Evolutionary conservation across 345 rosid species (phyloP).

Genomic region (Camelina neglecta): DNA sequence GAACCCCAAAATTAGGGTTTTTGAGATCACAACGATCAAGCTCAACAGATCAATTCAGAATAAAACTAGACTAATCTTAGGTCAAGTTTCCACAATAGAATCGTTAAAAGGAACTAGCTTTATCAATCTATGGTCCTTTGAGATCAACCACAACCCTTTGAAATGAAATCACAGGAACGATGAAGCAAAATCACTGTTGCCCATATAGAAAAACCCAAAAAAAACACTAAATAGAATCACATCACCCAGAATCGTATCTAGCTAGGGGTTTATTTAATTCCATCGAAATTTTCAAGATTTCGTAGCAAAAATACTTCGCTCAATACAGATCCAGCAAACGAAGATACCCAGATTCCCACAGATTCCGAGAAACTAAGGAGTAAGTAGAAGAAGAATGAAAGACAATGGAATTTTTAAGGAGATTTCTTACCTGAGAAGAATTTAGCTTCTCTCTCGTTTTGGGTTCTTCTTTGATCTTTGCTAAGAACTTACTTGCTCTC

Average conservation of each 20-base stretch:
- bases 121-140: background rate
- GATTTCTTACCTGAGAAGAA: conserved; percentile 15
- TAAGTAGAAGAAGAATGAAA: background rate
- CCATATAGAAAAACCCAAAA: background rate
- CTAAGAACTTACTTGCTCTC: conserved; percentile 14
- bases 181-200: background rate
- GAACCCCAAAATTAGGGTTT: conserved; percentile 5
- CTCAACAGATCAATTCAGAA: background rate
- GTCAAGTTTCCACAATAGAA: background rate
- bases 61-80: background rate
- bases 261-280: conserved; percentile 17
- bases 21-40: background rate
- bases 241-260: background rate
- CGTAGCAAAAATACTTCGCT: background rate
- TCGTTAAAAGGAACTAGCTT: background rate
- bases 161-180: background rate
- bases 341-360: background rate
- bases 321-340: conserved; percentile 26
- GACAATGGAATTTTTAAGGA: background rate
- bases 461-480: conserved; percentile 24
- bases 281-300: background rate
- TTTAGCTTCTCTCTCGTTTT: background rate
- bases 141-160: background rate
- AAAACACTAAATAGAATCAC: background rate
- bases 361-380: background rate